Base-by-base conservation (phyloP, 257 asterid genomes). In the Ligustrum vulgare region DNA sequence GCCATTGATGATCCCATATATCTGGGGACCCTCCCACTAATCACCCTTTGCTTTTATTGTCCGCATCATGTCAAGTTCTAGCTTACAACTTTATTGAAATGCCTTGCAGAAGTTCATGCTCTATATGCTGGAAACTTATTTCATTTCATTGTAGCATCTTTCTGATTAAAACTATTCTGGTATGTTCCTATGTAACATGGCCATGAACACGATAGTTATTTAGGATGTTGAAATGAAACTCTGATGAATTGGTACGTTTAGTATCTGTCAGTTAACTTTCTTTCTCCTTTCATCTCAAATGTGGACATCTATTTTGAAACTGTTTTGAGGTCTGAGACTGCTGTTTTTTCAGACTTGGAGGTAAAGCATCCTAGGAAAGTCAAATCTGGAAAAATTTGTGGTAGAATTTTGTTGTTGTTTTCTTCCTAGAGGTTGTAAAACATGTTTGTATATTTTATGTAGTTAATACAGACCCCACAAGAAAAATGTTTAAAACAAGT, bases 11-110 rank as follows among this genome's bases (percentile, higher is more conserved):
- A 73, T 22, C 28, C 72, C 66, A 23, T 60, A 66, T 70, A 76
- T 56, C 73, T 56, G 25, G 71, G 76, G 82, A 6, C 75, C 76
- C 76, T 47, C 72, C 67, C 81, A 80, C 81, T 77, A 32, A 60
- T 39, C 67, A 69, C 68, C 74, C 67, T 20, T 43, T 60, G 72
- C 8, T 10, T 25, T 62, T 66, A 33, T 58, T 58, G 45, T 71
- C 34, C 67, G 37, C 54, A 22, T 37, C 54, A 11, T 28, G 33
- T 37, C 56, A 49, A 25, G n/a, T 69, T 69, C 63, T 74, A 13
- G 69, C 70, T 69, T 56, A 34, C 74, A 69, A 33, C 69, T 63
- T 28, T 28, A 28, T 28, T 28, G 31, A 28, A 20, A 51, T 25
- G 56, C 47, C 18, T 7, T 63, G 9, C 16, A 8, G n/a, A 68